These are phyloP conservation scores for Pelargonium exstipulatum DNA, from an alignment of 441 rosid species.

Conservation along the genomic window DNA sequence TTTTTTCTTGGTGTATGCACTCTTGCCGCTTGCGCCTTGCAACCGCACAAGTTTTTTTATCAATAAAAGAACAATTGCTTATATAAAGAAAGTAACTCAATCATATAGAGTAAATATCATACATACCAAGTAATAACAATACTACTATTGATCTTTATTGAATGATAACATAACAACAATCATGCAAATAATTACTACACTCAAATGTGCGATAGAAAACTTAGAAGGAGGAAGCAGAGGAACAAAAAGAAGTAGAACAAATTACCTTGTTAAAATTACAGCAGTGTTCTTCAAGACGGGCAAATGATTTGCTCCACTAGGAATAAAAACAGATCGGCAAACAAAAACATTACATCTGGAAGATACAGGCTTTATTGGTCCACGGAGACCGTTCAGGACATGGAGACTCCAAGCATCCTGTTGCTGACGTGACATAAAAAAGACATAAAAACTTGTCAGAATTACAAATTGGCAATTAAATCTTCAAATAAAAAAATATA, in stretches of 20 bases:
- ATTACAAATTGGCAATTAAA: not conserved
- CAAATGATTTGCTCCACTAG: conserved; percentile 53
- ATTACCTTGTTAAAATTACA: conserved; percentile 48
- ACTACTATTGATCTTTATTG: not conserved
- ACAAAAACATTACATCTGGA: conserved; percentile 48
- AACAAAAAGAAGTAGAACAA: conserved; percentile 8
- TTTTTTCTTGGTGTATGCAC: too few species aligned
- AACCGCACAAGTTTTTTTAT: too few species aligned
- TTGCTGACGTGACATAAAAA: conserved; percentile 33
- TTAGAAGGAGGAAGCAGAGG: not conserved
- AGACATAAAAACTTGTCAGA: conserved; percentile 10
- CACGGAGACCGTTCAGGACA: conserved; percentile 36
- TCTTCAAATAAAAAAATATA: not conserved
- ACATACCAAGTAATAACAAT: not conserved
- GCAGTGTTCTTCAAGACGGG: conserved; percentile 61
- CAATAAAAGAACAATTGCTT: too few species aligned
- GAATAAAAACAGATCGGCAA: conserved; percentile 61
- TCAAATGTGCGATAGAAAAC: not conserved
- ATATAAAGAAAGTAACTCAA: not conserved
- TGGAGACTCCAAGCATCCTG: conserved; percentile 60
- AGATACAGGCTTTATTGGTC: conserved; percentile 38
- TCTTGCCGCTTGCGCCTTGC: too few species aligned
- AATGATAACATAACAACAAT: not conserved
- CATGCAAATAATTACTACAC: not conserved
- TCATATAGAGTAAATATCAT: not conserved